phyloP scores from a whole-genome alignment of 108 stramenopile species.

The Cyclotella baltica region DNA sequence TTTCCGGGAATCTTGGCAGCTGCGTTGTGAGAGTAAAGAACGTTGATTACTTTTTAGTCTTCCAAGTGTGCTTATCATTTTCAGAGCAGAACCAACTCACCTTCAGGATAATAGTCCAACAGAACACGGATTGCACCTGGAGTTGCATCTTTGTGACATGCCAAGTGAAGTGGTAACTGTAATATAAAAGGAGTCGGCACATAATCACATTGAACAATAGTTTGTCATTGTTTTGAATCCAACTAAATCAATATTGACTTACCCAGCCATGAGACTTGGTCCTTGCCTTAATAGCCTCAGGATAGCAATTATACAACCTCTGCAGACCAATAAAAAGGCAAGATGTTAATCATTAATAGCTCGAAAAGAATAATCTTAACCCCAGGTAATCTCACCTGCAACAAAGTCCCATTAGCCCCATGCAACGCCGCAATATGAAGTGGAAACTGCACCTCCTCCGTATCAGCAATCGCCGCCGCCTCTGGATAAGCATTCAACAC shows the following conservation, averaged over 20 bases:
- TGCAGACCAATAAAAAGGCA: neutral
- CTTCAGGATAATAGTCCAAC: slow-evolving; percentile 50
- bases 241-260: neutral
- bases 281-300: slow-evolving; percentile 49
- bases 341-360: neutral
- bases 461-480: slow-evolving; percentile 51
- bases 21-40: neutral
- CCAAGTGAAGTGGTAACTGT: slow-evolving; percentile 54
- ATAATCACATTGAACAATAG: neutral
- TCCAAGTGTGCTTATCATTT: too few species aligned
- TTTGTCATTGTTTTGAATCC: neutral
- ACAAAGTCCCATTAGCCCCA: slow-evolving; percentile 37
- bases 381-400: slow-evolving; percentile 16
- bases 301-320: slow-evolving; percentile 48
- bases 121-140: slow-evolving; percentile 44
- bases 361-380: neutral
- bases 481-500: slow-evolving; percentile 54
- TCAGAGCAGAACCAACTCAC: slow-evolving; percentile 12
- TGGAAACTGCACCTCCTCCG: slow-evolving; percentile 45
- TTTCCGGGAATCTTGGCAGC: slow-evolving; percentile 41
- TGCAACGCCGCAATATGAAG: slow-evolving; percentile 56
- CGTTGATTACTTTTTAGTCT: too few species aligned
- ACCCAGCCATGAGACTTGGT: slow-evolving; percentile 49
- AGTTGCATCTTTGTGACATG: slow-evolving; percentile 49
- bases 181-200: too few species aligned